phyloP scores from a whole-genome alignment of 2,329 filamentous ascomycete species.

The Beauveria asiatica region DNA sequence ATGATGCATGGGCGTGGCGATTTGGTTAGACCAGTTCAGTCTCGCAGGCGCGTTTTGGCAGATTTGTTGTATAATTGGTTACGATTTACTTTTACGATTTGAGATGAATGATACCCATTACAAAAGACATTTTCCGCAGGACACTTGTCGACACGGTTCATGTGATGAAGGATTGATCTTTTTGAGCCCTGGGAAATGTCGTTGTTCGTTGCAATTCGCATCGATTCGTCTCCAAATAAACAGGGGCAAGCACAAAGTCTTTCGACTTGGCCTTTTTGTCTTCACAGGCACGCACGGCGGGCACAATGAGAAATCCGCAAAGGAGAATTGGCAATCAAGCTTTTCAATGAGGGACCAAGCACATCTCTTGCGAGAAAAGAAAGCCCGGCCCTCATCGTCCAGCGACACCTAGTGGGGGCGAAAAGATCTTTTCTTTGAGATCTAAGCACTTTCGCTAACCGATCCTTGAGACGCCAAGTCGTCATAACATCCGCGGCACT shows the following conservation, averaged over 20 bases:
- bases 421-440: conserved; percentile 50
- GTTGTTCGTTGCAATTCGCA: background rate
- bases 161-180: no score
- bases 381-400: conserved; percentile 35
- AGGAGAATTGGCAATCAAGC: conserved; percentile 78
- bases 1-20: background rate
- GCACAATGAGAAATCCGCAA: conserved; percentile 17
- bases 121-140: background rate
- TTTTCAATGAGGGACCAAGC: conserved; percentile 30
- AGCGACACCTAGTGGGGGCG: conserved; percentile 77
- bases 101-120: conserved; percentile 9
- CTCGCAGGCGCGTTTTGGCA: no score
- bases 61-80: background rate
- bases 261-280: background rate
- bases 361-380: conserved; percentile 34
- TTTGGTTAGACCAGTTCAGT: background rate
- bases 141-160: background rate
- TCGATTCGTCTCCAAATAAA: background rate
- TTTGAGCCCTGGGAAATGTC: background rate
- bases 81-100: conserved; percentile 4
- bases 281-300: conserved; percentile 19
- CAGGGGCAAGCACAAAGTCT: background rate
- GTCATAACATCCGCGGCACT: conserved; percentile 23
- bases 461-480: conserved; percentile 47
- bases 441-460: conserved; percentile 49